Conservation (phyloP, 2,329 filamentous ascomycete genomes). For the Simplicillium aogashimaense region DNA sequence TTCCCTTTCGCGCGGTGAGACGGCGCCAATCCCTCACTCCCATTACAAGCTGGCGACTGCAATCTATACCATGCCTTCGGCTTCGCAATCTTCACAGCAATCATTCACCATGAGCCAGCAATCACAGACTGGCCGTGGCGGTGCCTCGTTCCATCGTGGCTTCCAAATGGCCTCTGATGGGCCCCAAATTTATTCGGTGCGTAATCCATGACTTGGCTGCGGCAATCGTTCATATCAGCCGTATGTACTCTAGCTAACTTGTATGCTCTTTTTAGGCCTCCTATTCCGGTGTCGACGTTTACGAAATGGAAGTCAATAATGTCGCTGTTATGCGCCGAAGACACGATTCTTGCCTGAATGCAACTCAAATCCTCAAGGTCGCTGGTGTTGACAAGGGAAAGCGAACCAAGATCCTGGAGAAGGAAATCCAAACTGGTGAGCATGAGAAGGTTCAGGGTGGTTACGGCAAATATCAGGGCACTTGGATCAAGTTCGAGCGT, state of each 20-base stretch:
- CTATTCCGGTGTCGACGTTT: slow-evolving; percentile 92
- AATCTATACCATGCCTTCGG: slow-evolving; percentile 20
- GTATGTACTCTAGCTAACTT: slow-evolving; percentile 1
- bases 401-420: slow-evolving; percentile 94
- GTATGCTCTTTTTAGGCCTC: slow-evolving; percentile 47
- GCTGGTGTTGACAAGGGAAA: slow-evolving; percentile 96
- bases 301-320: slow-evolving; percentile 95
- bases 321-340: slow-evolving; percentile 93
- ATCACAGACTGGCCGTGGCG: slow-evolving; percentile 29
- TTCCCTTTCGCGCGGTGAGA: no score
- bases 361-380: slow-evolving; percentile 95
- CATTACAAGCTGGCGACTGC: no score
- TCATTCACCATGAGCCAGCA: slow-evolving; percentile 49
- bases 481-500: slow-evolving; percentile 92
- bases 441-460: slow-evolving; percentile 98
- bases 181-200: slow-evolving; percentile 54
- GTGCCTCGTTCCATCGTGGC: slow-evolving; percentile 24
- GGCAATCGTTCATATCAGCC: slow-evolving; percentile 1
- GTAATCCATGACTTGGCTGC: slow-evolving; percentile 10
- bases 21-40: no score
- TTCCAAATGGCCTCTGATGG: slow-evolving; percentile 26
- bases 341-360: slow-evolving; percentile 93
- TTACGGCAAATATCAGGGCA: slow-evolving; percentile 98
- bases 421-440: slow-evolving; percentile 91
- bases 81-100: slow-evolving; percentile 44